Base-by-base conservation (phyloP, 2,329 filamentous ascomycete species). In the Fusarium papillatum region DNA sequence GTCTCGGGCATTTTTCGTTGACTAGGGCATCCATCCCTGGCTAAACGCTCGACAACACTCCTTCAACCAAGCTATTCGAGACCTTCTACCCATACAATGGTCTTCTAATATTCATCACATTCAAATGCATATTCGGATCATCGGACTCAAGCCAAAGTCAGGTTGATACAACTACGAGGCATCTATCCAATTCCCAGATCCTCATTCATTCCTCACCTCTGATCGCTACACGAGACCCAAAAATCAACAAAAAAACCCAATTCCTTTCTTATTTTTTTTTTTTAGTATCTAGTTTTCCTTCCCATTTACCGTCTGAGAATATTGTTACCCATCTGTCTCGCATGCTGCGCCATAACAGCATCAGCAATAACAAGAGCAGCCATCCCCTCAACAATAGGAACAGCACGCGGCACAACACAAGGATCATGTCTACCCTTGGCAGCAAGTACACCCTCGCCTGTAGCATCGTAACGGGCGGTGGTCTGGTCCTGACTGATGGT, bases 341-440 rank as follows among this genome's bases (percentile, higher is more conserved):
- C 91, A 83, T 95, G 93, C 87, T 98, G 96, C 60, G 94, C 93
- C 88, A 98, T 88, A 73, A 98, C 86, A 5, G 95, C 93, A 85
- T 98, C 96, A 85, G 98, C 95, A 68, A 98, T 88, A 6, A 95
- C 94, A 71, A 98, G 85, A 2, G 95, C 92, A 3, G 96, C 94
- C 96, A 98, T 98, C 46, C 93, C 92, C 88, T 98, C 96, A 5
- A 97, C 94, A 68, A 97, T 96, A 14, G 94, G 94, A 29, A 98
- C 93, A 5, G 95, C 96, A 36, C 96, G 90, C 7, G 95, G 95
- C 57, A 98, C 95, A 24, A 98, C 96, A 81, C 95, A 97, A 5
- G 97, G 96, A 82, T 98, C 96, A 84, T 98, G 96, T 70, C 97
- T 89, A 26, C 97, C 97, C 90, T 98, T 98, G 63, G 96, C 95